Conservation (phyloP, 1,284 basidiomycete genomes). For the Austroboletus niveus region DNA sequence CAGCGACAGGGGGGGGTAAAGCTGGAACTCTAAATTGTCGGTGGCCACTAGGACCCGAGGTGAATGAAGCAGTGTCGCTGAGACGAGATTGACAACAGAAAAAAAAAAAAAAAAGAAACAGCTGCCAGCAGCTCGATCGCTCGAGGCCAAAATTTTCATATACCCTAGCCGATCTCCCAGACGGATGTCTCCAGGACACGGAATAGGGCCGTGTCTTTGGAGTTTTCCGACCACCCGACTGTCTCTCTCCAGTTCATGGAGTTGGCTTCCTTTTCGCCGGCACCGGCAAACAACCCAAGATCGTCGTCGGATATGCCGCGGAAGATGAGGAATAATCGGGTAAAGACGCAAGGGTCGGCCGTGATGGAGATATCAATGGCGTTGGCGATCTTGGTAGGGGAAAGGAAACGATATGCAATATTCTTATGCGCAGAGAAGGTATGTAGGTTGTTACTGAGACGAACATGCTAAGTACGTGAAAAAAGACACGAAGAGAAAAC, state of each 20-base stretch:
- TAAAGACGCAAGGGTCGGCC: constrained; percentile 73
- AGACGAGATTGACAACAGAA: too few relatives aligned
- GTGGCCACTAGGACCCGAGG: too few relatives aligned
- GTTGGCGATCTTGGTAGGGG: constrained; percentile 69
- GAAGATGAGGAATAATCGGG: constrained; percentile 80
- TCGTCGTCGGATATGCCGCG: constrained; percentile 80
- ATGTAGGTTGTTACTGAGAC: constrained; percentile 64
- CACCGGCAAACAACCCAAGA: constrained; percentile 63
- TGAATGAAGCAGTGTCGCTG: too few relatives aligned
- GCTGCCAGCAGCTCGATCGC: constrained; percentile 24
- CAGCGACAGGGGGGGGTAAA: too few relatives aligned
- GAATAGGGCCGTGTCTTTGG: constrained; percentile 68
- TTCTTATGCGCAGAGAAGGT: constrained; percentile 73
- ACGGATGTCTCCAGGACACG: constrained; percentile 75
- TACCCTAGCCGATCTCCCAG: constrained; percentile 58
- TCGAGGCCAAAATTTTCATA: neutral
- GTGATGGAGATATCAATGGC: constrained; percentile 84
- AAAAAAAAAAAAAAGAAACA: neutral
- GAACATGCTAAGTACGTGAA: neutral
- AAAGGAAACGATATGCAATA: constrained; percentile 82
- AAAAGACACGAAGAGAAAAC: constrained; percentile 18
- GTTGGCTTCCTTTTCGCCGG: constrained; percentile 82
- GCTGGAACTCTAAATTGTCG: too few relatives aligned
- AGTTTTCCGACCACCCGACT: constrained; percentile 74
- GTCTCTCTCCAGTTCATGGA: constrained; percentile 72